Percentiles rank a stretch among this genome's conserved stretches.
These are phyloP conservation scores for Thermoascus crustaceus DNA, from an alignment of 2,329 filamentous ascomycete species.

Conservation along the genomic window DNA sequence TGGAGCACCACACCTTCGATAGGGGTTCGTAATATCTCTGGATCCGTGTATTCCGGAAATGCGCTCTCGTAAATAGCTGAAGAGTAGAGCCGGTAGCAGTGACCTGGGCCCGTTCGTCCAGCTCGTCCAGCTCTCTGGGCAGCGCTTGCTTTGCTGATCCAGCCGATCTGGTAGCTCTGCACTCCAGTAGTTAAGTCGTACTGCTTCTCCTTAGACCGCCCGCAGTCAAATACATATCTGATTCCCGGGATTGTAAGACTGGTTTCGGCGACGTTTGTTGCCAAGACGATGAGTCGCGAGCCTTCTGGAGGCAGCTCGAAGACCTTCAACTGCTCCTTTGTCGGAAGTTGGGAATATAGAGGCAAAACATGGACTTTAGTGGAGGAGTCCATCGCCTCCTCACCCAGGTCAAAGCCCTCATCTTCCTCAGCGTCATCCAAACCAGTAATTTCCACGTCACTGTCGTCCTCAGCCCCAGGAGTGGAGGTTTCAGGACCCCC, in stretches of 20 bases:
- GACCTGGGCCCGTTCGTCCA: constrained; percentile 87
- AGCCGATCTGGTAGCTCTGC: constrained; percentile 88
- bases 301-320: constrained; percentile 80
- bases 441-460: constrained; percentile 54
- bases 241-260: constrained; percentile 94
- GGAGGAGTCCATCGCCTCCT: constrained; percentile 49
- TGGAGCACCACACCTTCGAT: constrained; percentile 90
- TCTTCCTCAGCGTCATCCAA: constrained; percentile 52
- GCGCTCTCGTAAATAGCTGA: constrained; percentile 85
- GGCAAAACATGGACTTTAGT: constrained; percentile 80
- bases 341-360: constrained; percentile 85
- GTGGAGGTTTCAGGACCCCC: constrained; percentile 46
- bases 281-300: constrained; percentile 75
- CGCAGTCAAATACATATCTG: constrained; percentile 91
- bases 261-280: constrained; percentile 95
- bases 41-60: constrained; percentile 76
- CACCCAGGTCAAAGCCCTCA: constrained; percentile 62
- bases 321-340: constrained; percentile 80
- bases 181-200: constrained; percentile 85
- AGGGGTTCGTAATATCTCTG: constrained; percentile 82
- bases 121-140: constrained; percentile 88
- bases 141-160: constrained; percentile 96
- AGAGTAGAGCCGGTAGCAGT: constrained; percentile 91
- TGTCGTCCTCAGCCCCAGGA: constrained; percentile 46
- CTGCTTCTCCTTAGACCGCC: constrained; percentile 81